Conservation (phyloP, 495 filamentous ascomycete species). For the Apiosordaria backusii region DNA sequence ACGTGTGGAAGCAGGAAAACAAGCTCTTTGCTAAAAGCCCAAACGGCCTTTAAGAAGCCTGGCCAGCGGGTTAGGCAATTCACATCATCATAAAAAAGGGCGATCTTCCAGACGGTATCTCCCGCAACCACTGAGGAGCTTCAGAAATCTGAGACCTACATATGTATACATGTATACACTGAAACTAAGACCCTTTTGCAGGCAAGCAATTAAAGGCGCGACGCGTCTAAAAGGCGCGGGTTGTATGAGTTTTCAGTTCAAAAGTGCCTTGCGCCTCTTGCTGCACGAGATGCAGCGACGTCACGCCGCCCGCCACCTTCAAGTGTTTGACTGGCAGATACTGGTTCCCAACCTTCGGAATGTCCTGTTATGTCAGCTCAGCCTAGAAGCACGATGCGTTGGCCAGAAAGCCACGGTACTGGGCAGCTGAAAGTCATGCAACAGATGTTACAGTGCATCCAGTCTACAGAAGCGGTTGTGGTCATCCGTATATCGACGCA, state of each 20-base stretch:
- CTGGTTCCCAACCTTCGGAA: neutral
- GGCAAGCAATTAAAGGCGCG: neutral
- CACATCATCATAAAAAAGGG: too few species aligned
- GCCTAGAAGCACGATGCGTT: conserved; percentile 2
- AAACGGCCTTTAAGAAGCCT: too few species aligned
- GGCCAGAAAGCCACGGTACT: neutral
- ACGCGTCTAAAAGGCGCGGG: neutral
- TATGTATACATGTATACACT: neutral
- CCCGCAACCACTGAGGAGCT: neutral
- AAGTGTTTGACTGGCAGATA: neutral
- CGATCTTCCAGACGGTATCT: too few species aligned
- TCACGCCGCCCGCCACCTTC: neutral
- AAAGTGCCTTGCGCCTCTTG: neutral
- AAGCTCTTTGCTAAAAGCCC: conserved; percentile 1
- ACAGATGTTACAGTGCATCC: neutral
- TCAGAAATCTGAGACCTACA: neutral
- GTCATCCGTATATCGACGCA: neutral
- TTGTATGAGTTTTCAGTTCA: too few species aligned
- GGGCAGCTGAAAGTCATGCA: neutral
- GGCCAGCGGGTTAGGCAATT: too few species aligned
- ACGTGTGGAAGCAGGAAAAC: neutral
- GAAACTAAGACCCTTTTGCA: neutral
- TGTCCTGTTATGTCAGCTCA: neutral
- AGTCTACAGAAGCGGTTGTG: neutral
- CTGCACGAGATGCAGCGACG: neutral